phyloP scores from a whole-genome alignment of 78 protist genomes.

The Dictyostelium firmibasis region DNA sequence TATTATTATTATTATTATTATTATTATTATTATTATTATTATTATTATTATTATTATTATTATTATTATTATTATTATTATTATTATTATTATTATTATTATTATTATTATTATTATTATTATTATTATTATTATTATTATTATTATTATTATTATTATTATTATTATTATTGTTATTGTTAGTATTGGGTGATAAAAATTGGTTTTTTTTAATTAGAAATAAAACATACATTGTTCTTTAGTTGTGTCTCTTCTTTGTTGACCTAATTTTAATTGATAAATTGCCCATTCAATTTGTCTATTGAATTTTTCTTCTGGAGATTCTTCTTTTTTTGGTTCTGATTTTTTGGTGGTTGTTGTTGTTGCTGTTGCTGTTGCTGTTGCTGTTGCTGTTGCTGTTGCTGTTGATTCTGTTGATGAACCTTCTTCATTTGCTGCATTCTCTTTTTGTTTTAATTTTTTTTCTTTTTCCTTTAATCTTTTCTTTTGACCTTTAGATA shows the following conservation, averaged over 20 bases:
- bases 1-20: too few species aligned
- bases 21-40: too few species aligned
- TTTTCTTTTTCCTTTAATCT: slow-evolving; percentile 63
- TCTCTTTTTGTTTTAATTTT: slow-evolving; percentile 9
- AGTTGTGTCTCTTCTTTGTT: slow-evolving; percentile 52
- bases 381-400: neutral
- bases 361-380: neutral
- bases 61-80: too few species aligned
- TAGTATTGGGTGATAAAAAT: too few species aligned
- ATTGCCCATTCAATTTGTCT: slow-evolving; percentile 66
- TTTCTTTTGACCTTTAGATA: slow-evolving; percentile 34
- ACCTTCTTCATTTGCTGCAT: neutral
- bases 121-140: too few species aligned
- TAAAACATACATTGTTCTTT: slow-evolving; percentile 23
- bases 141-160: too few species aligned
- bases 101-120: too few species aligned
- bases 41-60: too few species aligned
- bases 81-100: too few species aligned
- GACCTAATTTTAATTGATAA: slow-evolving; percentile 42
- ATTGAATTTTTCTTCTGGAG: slow-evolving; percentile 18
- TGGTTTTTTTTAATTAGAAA: too few species aligned
- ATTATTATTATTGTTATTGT: too few species aligned
- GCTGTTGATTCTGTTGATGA: neutral
- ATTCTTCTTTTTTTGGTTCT: neutral
- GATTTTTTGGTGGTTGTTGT: neutral